Evolutionary conservation across 768 basidiomycete species (phyloP).

Genomic region (Trametes elegans): DNA sequence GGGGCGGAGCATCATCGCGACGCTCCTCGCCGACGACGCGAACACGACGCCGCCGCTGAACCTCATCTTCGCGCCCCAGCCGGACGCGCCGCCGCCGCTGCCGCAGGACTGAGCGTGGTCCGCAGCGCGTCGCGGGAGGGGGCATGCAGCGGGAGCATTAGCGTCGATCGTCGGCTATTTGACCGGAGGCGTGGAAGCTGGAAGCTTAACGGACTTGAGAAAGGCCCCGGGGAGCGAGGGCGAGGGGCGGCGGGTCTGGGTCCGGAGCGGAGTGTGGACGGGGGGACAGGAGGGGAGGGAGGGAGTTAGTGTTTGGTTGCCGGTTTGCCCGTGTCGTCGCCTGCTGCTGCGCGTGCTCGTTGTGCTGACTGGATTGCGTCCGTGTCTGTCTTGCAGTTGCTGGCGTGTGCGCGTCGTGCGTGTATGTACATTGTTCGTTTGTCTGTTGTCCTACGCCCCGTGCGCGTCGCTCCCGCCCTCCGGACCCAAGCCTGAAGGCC

Average conservation of each 20-base stretch:
- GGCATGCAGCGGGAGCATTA: background rate
- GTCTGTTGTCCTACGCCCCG: background rate
- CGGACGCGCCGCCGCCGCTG: conserved; percentile 77
- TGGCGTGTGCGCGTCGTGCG: background rate
- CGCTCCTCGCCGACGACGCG: conserved; percentile 78
- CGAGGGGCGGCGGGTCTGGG: background rate
- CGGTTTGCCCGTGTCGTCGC: background rate
- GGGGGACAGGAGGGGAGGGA: background rate
- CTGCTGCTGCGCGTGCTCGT: background rate
- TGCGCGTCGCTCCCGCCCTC: background rate
- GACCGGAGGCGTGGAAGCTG: conserved; percentile 4
- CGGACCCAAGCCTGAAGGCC: background rate
- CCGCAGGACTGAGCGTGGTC: conserved; percentile 38
- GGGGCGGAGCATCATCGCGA: conserved; percentile 84
- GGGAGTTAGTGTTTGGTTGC: background rate
- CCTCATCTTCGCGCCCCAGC: conserved; percentile 81
- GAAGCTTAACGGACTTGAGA: too few relatives aligned
- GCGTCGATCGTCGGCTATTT: conserved; percentile 14
- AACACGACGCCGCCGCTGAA: conserved; percentile 81
- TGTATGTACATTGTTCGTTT: conserved; percentile 10
- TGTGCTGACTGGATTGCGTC: background rate
- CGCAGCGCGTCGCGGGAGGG: too few relatives aligned
- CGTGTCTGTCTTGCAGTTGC: background rate
- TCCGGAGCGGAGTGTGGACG: too few relatives aligned
- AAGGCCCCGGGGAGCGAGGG: background rate